Conservation (phyloP, 257 asterid genomes). For the Dorcoceras hygrometricum region DNA sequence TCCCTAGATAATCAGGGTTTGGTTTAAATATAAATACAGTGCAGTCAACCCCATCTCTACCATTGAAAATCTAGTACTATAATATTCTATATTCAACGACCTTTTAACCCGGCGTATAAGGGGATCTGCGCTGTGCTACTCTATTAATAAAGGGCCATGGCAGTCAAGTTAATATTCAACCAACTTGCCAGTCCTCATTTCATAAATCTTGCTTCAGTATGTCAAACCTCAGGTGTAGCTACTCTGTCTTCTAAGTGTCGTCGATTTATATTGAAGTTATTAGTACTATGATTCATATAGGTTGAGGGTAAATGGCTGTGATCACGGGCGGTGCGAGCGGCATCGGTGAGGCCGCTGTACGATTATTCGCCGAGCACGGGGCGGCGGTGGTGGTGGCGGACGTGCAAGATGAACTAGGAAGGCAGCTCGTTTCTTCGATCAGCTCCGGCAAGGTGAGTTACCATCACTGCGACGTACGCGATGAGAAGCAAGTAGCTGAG, state of each 20-base stretch:
- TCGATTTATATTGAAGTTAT: no score
- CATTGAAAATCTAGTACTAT: no score
- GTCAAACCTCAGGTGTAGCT: not conserved
- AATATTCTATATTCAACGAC: not conserved
- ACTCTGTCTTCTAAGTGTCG: no score
- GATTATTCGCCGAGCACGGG: conserved; percentile 52
- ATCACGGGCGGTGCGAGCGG: conserved; percentile 83
- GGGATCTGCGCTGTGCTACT: not conserved
- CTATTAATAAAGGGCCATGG: not conserved
- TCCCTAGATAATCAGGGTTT: no score
- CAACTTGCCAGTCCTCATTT: not conserved
- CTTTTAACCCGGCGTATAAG: not conserved
- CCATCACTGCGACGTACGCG: conserved; percentile 57
- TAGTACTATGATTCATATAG: conserved; percentile 14
- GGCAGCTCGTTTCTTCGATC: conserved; percentile 29
- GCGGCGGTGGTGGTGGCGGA: conserved; percentile 56
- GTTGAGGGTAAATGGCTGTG: conserved; percentile 64
- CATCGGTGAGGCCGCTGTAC: conserved; percentile 54
- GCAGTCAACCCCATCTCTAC: no score
- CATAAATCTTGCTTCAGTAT: not conserved
- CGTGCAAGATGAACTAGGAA: conserved; percentile 52
- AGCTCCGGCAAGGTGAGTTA: conserved; percentile 38
- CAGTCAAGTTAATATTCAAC: not conserved
- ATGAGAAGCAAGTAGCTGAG: conserved; percentile 52
- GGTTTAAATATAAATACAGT: no score